Evolutionary conservation across 2,329 filamentous ascomycete species (phyloP).

Genomic region (Cryphonectria naterciae): DNA sequence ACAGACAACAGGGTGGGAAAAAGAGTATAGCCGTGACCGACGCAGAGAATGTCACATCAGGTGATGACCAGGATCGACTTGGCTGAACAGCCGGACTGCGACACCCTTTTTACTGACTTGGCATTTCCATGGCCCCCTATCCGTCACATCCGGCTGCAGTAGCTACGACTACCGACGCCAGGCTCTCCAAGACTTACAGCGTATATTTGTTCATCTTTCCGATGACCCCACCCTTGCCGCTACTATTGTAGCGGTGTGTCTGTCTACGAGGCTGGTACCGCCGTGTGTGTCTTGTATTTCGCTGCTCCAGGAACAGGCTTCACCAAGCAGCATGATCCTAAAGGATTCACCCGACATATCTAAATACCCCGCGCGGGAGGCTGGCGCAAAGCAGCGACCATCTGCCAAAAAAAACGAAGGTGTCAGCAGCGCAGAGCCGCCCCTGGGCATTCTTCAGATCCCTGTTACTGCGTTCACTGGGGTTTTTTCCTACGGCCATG

Average conservation of each 20-base stretch:
- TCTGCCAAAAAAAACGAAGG: slow-evolving; percentile 13
- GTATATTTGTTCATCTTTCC: neutral
- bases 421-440: slow-evolving; percentile 22
- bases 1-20: neutral
- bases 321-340: neutral
- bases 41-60: neutral
- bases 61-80: neutral
- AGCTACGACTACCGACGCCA: slow-evolving; percentile 5
- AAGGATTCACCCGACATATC: neutral
- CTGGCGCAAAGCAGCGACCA: slow-evolving; percentile 12
- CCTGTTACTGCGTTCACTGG: slow-evolving; percentile 9
- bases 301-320: neutral
- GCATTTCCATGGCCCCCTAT: neutral
- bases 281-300: neutral
- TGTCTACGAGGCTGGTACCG: neutral
- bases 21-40: neutral
- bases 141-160: slow-evolving; percentile 9
- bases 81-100: slow-evolving; percentile 1
- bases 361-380: neutral
- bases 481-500: slow-evolving; percentile 6
- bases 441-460: neutral
- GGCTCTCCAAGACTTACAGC: neutral
- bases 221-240: neutral
- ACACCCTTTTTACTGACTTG: neutral
- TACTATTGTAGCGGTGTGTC: neutral